Evolutionary conservation across 495 filamentous ascomycete species (phyloP), one percentile per base, ranked within the genome.

Genomic region (Acidiella bohemica): DNA sequence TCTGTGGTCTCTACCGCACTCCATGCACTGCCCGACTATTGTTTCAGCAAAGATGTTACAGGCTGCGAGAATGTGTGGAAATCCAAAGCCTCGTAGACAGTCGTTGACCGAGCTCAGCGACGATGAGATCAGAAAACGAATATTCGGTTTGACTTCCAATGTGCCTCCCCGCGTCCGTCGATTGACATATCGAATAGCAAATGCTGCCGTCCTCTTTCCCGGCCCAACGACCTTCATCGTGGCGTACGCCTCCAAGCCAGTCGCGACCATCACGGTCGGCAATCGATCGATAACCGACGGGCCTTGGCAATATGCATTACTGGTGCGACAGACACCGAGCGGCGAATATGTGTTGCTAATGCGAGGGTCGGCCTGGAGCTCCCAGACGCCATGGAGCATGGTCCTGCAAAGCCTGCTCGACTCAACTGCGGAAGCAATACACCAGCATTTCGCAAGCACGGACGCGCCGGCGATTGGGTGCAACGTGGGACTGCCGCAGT

Each of bases 301-400:
- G n/a, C 29, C 39, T n/a, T 42, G 39, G 39, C 39, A 42, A 33
- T 42, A 42, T 16, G 39, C 39, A 5, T 21, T 42, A 29, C 39
- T 42, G 13, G 39, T 42, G 5, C 39, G 39, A 2, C 17, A 19
- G 10, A 14, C 12, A 9, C 27, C 39, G 14, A 20, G 14, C 7
- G 39, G 39, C 8, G 39, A 33, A 4, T 32, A 23, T 13, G 17
- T 20, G 28, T 20, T 29, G 2, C 17, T 42, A 29, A 23, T 42
- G 6, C 17, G 22, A 11, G 39, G 39, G 18, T 6, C 14, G 2
- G 29, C 39, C 10, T 42, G 39, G 39, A 32, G 16, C 9, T 21
- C 39, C 14, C 5, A 22, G 9, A 21, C 27, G 19, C 28, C 30
- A 2, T 32, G 39, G 39, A 24, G 16, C 9, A 32, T 42, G 39